Base-by-base conservation (phyloP, 2,329 filamentous ascomycete species). In the Byssothecium circinans region DNA sequence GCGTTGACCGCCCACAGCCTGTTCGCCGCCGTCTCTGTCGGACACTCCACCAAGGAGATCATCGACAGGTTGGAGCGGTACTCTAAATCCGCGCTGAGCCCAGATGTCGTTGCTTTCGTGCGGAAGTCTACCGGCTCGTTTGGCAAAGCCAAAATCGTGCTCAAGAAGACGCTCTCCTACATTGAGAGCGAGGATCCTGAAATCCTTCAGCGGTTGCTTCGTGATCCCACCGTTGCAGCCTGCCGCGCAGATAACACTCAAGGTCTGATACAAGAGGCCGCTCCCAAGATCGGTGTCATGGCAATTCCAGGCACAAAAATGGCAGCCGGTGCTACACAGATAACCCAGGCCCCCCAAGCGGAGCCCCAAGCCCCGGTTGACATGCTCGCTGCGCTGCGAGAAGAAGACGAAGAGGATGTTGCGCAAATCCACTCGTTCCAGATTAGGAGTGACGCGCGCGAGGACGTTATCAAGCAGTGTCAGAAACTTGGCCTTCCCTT, bases 261-360 rank as follows among this genome's bases (percentile, higher is more conserved):
- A 44, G 82, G 81, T 23, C 85, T 96, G 43, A 90, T 87, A 8
- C 89, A 87, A 32, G 87, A 88, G 41, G 85, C 85, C 38, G 91
- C 92, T 4, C 89, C 92, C 1, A 94, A 91, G 65, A 88, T 95
- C 78, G 88, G 84, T 6, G 88, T 85, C 1, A 78, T 97, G 46
- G 90, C 95, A 34, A 99, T 99, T 66, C 90, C 92, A 0, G 94
- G 94, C 45, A 97, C 94, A 0, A 94, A 91, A 63, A 89, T 95
- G 72, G 92, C 94, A 4, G 91, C 90, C 27, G 91, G 91, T 49
- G 85, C 92, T 12, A 87, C 87, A 61, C 88, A 96, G 70, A 55
- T 79, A 73, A 59, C 73, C 67, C 51, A 76, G 67, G 57, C 60
- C 30, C 47, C 54, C 18, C 52, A 47, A 23, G 33, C 39, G 19